Evolutionary conservation across 1,139 yeast genomes (phyloP), one percentile per base, ranked within the genome.

Genomic region (Yamadazyma atlantica): DNA sequence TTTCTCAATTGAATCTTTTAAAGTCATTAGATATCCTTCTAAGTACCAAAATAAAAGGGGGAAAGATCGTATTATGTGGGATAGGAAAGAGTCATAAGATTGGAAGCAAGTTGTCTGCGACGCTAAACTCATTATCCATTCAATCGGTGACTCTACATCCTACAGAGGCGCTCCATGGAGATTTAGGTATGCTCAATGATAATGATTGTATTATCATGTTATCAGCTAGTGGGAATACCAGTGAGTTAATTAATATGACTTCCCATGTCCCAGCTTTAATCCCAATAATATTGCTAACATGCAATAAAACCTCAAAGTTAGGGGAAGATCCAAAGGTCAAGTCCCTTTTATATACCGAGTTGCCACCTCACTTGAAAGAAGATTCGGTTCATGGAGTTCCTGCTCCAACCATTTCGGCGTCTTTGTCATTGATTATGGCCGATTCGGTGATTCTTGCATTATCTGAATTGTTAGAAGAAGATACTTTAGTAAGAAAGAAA

Each of bases 101-200:
- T 29, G 94, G 89, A 13, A 69, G 75, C 40, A 88, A 88, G 57
- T 65, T 85, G 18, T 87, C 80, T 38, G 95, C 96, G 11, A 88
- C 96, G 9, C 64, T 88, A 58, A 85, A 84, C 54, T 86, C 95
- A 1, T 66, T 88, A 42, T 82, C 90, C 24, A 73, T 88, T 39
- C 81, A 79, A 37, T 71, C 95, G 0, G 75, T 80, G 0, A 53
- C 75, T 2, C 64, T 88, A 42, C 96, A 88, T 53, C 95, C 96
- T 0, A 67, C 86, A 2, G 97, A 88, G 45, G 96, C 96, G 0
- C 66, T 89, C 22, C 97, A 88, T 56, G 97, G 97, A 4, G 97
- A 88, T 57, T 69, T 88, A 50, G 97, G 96, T 0, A 61, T 81
- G 25, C 62, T 88, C 19, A 65, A 77, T 38, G 78, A 79, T 24